Evolutionary conservation across 768 basidiomycete species (phyloP), one percentile per base, ranked within the genome.

Genomic region (Tricholoma flavovirens): DNA sequence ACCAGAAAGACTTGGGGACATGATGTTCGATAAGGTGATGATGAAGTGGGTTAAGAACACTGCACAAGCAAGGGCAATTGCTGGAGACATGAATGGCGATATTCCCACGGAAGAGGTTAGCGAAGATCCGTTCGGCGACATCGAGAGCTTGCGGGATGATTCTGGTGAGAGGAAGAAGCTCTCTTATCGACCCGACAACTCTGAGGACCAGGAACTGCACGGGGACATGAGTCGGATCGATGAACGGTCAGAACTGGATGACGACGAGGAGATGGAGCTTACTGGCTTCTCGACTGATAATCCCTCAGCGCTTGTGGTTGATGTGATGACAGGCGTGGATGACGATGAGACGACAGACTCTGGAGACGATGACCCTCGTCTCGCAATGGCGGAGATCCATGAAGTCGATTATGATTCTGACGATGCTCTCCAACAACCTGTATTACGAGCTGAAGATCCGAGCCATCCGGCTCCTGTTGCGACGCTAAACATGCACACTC

Each of bases 91-190:
- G 11, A 26, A 53, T 10, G 51, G 22, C n/a, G 65, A 53, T 58
- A 67, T 59, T 62, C 69, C 67, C 57, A 64, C 73, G 53, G 77
- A 72, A 26, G 72, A 79, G 40, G 76, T 79, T 42, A 90, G 88
- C 59, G 90, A 92, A 62, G 95, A 98, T 73, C 90, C 92, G 7
- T 98, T 98, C 71, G 82, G 83, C 30, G 94, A 94, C 62, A 88
- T 98, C 53, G 94, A 96, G 66, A 93, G 92, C 62, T 67, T 94
- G 63, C 75, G 81, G 32, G 87, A 88, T 54, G 88, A 88, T 55
- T 77, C 80, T 21, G 71, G 68, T 49, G 70, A 70, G 11, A 67
- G 66, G 46, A 71, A 73, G 12, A 60, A 54, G 35, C 53, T 56
- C 35, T 49, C 57, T 38, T 53, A 58, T 49, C 62, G 56, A 33